A percentile compares a stretch with the other conserved stretches of the same genome.
Conservation (phyloP, 164 flowering plant genomes). For the Brasenia schreberi region DNA sequence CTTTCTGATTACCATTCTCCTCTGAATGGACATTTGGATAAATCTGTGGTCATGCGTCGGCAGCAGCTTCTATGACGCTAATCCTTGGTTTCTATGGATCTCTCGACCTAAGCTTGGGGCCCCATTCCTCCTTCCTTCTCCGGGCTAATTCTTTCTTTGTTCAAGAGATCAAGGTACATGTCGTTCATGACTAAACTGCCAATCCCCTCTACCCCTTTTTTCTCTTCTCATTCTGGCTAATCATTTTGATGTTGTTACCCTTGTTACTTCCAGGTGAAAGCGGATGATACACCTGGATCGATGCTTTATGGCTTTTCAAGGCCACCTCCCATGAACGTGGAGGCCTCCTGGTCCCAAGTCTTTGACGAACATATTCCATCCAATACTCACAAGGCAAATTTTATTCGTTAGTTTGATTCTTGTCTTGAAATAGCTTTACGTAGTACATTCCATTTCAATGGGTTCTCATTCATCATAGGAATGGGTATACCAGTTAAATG, state of each 20-base stretch:
- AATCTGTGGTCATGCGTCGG: too few relatives aligned
- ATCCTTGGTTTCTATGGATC: too few relatives aligned
- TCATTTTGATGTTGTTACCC: not conserved
- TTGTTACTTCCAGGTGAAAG: conserved; percentile 23
- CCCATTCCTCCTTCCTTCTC: too few relatives aligned
- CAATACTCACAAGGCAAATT: too few relatives aligned
- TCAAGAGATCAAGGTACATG: too few relatives aligned
- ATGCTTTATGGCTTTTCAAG: conserved; percentile 40
- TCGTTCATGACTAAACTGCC: too few relatives aligned
- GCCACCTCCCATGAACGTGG: conserved; percentile 34
- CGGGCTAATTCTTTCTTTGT: too few relatives aligned
- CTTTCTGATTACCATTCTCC: not conserved
- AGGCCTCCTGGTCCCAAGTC: conserved; percentile 32
- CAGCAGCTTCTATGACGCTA: too few relatives aligned
- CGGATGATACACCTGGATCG: conserved; percentile 20
- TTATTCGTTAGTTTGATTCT: too few relatives aligned
- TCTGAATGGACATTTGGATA: too few relatives aligned
- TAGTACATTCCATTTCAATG: not conserved
- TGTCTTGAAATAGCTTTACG: not conserved
- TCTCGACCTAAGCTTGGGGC: too few relatives aligned
- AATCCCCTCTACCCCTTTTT: not conserved
- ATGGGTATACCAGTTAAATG: conserved; percentile 43
- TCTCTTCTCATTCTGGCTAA: not conserved
- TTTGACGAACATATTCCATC: too few relatives aligned
- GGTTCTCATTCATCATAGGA: conserved; percentile 21